These are phyloP conservation scores for Purpureocillium takamizusanense DNA, from an alignment of 2,329 filamentous ascomycete genomes.

Conservation along the genomic window DNA sequence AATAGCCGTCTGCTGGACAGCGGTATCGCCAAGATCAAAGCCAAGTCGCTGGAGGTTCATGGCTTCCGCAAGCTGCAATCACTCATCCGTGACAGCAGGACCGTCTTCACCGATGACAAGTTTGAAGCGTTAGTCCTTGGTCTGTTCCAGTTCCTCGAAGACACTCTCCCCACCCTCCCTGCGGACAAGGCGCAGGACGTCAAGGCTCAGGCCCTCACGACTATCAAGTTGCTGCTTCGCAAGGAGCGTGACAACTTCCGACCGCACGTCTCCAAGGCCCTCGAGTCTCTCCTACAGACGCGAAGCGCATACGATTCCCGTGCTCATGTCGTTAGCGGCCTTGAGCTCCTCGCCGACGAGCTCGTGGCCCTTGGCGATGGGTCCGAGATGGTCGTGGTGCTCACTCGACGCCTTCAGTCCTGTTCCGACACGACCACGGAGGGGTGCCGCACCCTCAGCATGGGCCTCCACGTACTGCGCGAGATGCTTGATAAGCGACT, in stretches of 20 bases:
- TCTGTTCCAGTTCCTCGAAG: slow-evolving; percentile 64
- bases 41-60: slow-evolving; percentile 67
- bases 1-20: slow-evolving; percentile 59
- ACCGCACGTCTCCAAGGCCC: slow-evolving; percentile 57
- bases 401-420: slow-evolving; percentile 37
- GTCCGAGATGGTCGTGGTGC: slow-evolving; percentile 47
- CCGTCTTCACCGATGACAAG: slow-evolving; percentile 55
- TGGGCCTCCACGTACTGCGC: slow-evolving; percentile 55
- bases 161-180: slow-evolving; percentile 42
- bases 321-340: slow-evolving; percentile 63
- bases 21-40: slow-evolving; percentile 64
- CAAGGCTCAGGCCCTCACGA: slow-evolving; percentile 65
- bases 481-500: slow-evolving; percentile 44
- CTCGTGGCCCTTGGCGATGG: slow-evolving; percentile 58
- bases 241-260: slow-evolving; percentile 57
- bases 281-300: slow-evolving; percentile 58
- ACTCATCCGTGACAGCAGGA: slow-evolving; percentile 57
- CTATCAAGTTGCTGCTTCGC: slow-evolving; percentile 63
- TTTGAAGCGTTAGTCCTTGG: slow-evolving; percentile 60
- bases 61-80: slow-evolving; percentile 73
- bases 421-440: slow-evolving; percentile 31
- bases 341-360: slow-evolving; percentile 66
- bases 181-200: slow-evolving; percentile 62
- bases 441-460: slow-evolving; percentile 45
- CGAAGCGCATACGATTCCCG: slow-evolving; percentile 58